Evolutionary conservation across 805 yeast species (phyloP).

Genomic region (Myxozyma geophila): DNA sequence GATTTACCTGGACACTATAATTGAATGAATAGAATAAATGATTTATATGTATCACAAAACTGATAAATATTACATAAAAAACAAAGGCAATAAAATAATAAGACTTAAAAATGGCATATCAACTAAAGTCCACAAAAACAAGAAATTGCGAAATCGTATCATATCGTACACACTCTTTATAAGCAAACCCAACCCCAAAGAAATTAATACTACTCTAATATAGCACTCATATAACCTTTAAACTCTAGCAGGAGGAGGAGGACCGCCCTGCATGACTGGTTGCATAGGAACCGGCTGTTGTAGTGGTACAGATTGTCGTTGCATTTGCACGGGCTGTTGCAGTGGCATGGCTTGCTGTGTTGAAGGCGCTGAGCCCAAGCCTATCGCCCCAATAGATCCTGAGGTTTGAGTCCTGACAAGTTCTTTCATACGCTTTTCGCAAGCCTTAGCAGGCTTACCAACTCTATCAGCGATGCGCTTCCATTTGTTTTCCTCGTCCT

Average conservation of each 20-base stretch:
- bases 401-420: conserved; percentile 16
- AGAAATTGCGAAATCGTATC: too few relatives aligned
- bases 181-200: too few relatives aligned
- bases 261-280: background rate
- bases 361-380: conserved; percentile 1
- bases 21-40: too few relatives aligned
- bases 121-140: too few relatives aligned
- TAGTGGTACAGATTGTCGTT: background rate
- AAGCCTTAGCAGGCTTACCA: conserved; percentile 40
- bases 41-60: too few relatives aligned
- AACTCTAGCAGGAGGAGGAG: background rate
- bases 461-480: conserved; percentile 39
- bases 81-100: too few relatives aligned
- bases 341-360: conserved; percentile 6
- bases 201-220: too few relatives aligned
- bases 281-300: background rate
- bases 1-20: too few relatives aligned
- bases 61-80: too few relatives aligned
- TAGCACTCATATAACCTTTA: too few relatives aligned
- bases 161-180: too few relatives aligned
- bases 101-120: too few relatives aligned
- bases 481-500: conserved; percentile 41
- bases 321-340: background rate
- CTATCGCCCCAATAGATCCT: background rate
- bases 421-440: conserved; percentile 40